Base-by-base conservation (phyloP, 768 basidiomycete genomes). In the Melanogaster broomeanus region DNA sequence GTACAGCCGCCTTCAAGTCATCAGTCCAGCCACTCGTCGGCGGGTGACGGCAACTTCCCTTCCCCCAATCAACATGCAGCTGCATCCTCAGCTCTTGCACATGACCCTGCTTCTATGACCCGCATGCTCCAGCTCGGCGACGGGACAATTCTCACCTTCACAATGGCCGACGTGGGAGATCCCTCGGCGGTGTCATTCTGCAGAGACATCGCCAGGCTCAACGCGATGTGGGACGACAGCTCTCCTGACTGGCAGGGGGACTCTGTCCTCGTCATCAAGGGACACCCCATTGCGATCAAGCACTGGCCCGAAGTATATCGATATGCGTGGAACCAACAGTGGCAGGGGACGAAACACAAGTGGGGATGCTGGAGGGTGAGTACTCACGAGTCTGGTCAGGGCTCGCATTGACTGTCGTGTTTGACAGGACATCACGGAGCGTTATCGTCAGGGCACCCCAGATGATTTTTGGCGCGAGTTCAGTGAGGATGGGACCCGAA, bases 201-300 rank as follows among this genome's bases (percentile, higher is more conserved):
- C 5, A 52, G 58, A 2, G 42, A 61, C 45, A 48, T 66, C 12
- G 49, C 55, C 4, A 25, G 39, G 4, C 51, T 71, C 27, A 58
- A 63, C 27, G 21, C 6, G 3, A 68, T 64, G 56, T 71, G 67
- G 69, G 64, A 66, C 44, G 65, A 69, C 51, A 54, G 44, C 11
- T 51, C 56, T 3, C 37, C 38, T 4, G 31, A 60, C 37, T 69
- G 66, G 66, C 24, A 33, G 19, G 42, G 50, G n/a, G 27, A 52
- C 15, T 65, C 65, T 0, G 41, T 49, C 10, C 55, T 71, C 25
- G 45, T 22, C 11, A 62, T 71, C 33, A 42, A 43, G 15, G 61
- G 58, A 0, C 45, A 52, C 21, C 56, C 62, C 2, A 62, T 70
- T 16, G 44, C 67, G 8, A 33, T 70, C 24, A 39, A 45, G 0